Conservation (phyloP, 2,329 filamentous ascomycete genomes). For the Tolypocladium paradoxum region DNA sequence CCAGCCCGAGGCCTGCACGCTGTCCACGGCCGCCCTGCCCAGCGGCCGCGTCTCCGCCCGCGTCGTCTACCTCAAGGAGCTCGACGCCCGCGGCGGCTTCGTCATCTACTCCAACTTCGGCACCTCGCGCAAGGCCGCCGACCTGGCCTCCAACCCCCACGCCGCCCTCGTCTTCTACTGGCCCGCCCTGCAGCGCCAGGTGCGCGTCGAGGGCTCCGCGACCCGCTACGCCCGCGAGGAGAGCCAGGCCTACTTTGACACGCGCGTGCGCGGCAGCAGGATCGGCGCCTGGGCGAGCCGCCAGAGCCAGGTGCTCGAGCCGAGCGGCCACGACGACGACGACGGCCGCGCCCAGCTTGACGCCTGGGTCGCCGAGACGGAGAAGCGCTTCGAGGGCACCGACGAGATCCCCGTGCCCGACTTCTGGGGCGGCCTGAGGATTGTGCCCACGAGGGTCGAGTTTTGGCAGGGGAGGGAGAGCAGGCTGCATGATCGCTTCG, state of each 20-base stretch:
- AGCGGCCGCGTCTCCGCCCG: constrained; percentile 76
- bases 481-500: constrained; percentile 86
- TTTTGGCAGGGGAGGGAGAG: constrained; percentile 94
- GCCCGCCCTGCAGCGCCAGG: constrained; percentile 76
- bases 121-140: constrained; percentile 57
- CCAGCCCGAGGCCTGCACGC: constrained; percentile 79
- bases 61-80: constrained; percentile 90
- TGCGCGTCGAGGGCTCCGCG: constrained; percentile 72
- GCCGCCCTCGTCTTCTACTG: constrained; percentile 87
- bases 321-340: constrained; percentile 31
- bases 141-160: constrained; percentile 63
- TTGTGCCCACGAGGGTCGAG: constrained; percentile 79
- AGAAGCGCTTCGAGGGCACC: constrained; percentile 61
- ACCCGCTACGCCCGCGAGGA: constrained; percentile 59
- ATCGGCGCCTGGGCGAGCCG: constrained; percentile 89
- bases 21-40: constrained; percentile 76
- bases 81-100: constrained; percentile 65
- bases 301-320: constrained; percentile 67
- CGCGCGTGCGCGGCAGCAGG: constrained; percentile 64
- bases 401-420: constrained; percentile 82
- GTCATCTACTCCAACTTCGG: constrained; percentile 92
- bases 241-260: constrained; percentile 58
- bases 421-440: constrained; percentile 87
- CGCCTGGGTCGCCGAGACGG: constrained; percentile 63
- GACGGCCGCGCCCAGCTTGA: constrained; percentile 68